Evolutionary conservation across 176 grass and related monocot genomes (phyloP), one percentile per base, ranked within the genome.

Genomic region (Chrysopogon serrulatus): DNA sequence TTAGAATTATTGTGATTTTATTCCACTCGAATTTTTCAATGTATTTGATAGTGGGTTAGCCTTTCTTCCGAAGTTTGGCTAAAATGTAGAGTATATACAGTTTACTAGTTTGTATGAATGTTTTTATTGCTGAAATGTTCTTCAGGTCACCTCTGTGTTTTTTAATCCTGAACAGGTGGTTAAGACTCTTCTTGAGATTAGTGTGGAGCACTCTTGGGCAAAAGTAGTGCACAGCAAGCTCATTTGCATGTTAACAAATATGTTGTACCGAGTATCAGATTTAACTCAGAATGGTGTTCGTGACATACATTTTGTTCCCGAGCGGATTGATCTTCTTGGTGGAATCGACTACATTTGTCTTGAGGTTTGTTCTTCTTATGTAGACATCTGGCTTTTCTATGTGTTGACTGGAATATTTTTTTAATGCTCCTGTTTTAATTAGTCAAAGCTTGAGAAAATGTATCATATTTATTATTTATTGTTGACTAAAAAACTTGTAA

Each of bases 281-380:
- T 83, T 51, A 81, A 34, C 75, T 90, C 76, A 92, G 65, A 90
- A 77, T 71, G 80, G 82, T 83, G 47, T 82, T 69, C 65, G 84
- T 77, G 87, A 88, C 61, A 90, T 76, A 79, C 85, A 87, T 77
- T 94, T 95, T 69, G 47, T 87, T 86, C 84, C 87, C 11, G 83
- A 94, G 53, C 85, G 82, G 81, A 85, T 95, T 57, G 91, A 98
- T 85, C 89, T 86, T 79, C 87, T 98, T 90, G 96, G 93, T 81
- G 93, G 96, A 82, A 90, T 98, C 69, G 89, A 98, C 64, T 96
- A 95, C 73, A 94, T 98, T 77, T 96, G 93, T 91, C 83, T 98
- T 78, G 93, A 98, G 93, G 96, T 98, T 98, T 56, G 80, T 72
- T 86, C 18, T 77, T 69, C 31, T 57, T 70, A 28, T 59, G 26